A percentile compares a stretch with the other conserved stretches of the same genome.
These are phyloP conservation scores for Aspergillus sp. DNA, from an alignment of 2,329 filamentous ascomycete genomes.

Conservation along the genomic window DNA sequence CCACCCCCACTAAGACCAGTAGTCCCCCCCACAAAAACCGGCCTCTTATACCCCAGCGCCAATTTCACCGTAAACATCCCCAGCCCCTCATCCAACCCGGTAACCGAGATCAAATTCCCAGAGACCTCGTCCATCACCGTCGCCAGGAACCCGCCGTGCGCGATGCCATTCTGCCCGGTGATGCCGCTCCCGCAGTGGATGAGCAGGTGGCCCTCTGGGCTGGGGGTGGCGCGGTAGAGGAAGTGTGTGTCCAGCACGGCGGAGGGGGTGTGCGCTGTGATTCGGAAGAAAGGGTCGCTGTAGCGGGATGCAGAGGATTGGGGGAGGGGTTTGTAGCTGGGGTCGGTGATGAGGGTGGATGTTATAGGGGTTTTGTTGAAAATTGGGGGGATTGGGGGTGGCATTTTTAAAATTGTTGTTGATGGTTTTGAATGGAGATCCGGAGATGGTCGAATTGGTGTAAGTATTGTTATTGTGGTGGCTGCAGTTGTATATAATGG, in stretches of 20 bases:
- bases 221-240: neutral
- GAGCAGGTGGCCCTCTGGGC: constrained; percentile 3
- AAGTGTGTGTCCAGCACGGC: neutral
- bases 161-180: constrained; percentile 2
- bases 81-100: constrained; percentile 1
- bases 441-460: no score
- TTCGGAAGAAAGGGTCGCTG: constrained; percentile 2
- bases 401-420: neutral
- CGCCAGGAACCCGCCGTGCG: constrained; percentile 13
- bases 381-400: neutral
- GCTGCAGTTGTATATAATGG: no score
- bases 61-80: constrained; percentile 9
- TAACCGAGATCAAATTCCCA: neutral
- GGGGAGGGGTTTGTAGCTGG: neutral
- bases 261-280: neutral
- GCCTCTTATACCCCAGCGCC: constrained; percentile 1
- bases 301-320: neutral
- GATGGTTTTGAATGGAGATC: neutral
- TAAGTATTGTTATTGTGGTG: no score
- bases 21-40: neutral
- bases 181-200: constrained; percentile 4
- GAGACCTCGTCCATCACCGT: constrained; percentile 10
- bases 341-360: neutral
- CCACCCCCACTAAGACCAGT: neutral
- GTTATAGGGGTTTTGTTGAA: neutral